Base-by-base conservation (phyloP, 179 eudicot genomes). In the Beta macrorhiza region DNA sequence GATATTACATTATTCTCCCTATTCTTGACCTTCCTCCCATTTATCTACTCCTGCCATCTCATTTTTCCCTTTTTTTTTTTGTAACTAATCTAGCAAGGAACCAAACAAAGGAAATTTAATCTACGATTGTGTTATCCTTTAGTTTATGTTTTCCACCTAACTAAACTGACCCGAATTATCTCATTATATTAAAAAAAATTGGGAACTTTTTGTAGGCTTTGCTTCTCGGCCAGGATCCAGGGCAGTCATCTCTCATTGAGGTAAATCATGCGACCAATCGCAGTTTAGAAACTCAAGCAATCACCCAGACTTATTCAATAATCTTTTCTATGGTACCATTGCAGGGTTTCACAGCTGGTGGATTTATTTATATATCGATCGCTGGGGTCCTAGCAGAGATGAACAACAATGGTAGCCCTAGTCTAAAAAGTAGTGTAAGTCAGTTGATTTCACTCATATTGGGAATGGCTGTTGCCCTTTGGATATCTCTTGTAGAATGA, bases 321-420 rank as follows among this genome's bases (percentile, higher is more conserved):
- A 8, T 17, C 5, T 19, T 68, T 37, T 7, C 20, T 52, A 16
- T 1, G 14, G 5, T 37, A 53, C 61, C 20, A 51, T 79, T 51
- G 78, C 90, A 94, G 99, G 99, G 99, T 70, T 92, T 96, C 74
- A 96, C 99, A n/a, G 99, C 99, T 25, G 99, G 99, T 37, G 99
- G 99, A 32, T 96, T 96, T 77, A 87, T 94, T 61, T 96, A 96
- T 85, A 94, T 96, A 68, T 91, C 98, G 2, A 89, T 96, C 19
- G 98, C 97, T 22, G 99, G 99, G 56, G 99, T 96, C 44, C 89
- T 96, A 81, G 98, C 98, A 74, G 98, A 96, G 85, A 91, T 92
- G 98, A 96, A 94, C 86, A 94, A 91, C 87, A 92, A 85, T 69
- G 97, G 92, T 67, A 87, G 87, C 81, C 77, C 93, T 5, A 71